Conservation (phyloP, 169 alveolate species). For the Sarcocystis neurona region DNA sequence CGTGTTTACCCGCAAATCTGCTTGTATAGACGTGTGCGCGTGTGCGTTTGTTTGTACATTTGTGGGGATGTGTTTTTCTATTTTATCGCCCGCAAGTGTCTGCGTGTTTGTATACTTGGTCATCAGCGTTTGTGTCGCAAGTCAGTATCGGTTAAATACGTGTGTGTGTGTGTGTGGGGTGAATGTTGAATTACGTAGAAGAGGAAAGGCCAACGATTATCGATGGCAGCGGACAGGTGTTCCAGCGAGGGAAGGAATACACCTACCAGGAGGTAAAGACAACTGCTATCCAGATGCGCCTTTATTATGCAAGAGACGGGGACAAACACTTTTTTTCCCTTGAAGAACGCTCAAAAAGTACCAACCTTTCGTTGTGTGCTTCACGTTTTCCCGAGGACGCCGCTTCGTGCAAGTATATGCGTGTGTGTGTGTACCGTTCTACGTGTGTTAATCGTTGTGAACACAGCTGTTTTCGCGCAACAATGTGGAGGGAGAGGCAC, state of each 20-base stretch:
- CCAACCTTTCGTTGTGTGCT: neutral
- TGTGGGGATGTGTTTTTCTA: neutral
- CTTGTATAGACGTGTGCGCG: too few relatives aligned
- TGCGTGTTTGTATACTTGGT: neutral
- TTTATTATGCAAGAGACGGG: neutral
- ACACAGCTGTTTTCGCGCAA: too few relatives aligned
- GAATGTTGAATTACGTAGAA: neutral
- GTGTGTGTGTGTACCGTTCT: neutral
- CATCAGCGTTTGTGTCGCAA: neutral
- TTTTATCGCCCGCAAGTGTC: neutral
- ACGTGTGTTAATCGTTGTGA: neutral
- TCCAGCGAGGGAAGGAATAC: conserved; percentile 83
- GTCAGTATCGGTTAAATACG: neutral
- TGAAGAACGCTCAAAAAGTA: neutral
- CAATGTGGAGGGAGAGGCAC: too few relatives aligned
- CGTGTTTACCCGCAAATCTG: too few relatives aligned
- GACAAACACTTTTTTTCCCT: neutral
- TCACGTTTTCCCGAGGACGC: neutral
- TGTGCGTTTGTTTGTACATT: too few relatives aligned
- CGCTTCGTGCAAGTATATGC: neutral
- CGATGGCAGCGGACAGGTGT: conserved; percentile 65
- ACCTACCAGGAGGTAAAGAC: conserved; percentile 83
- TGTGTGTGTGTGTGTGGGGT: neutral
- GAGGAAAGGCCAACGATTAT: conserved; percentile 20
- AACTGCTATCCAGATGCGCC: neutral